Evolutionary conservation across 441 rosid genomes (phyloP), one percentile per base, ranked within the genome.

Genomic region (Erodium trifolium): DNA sequence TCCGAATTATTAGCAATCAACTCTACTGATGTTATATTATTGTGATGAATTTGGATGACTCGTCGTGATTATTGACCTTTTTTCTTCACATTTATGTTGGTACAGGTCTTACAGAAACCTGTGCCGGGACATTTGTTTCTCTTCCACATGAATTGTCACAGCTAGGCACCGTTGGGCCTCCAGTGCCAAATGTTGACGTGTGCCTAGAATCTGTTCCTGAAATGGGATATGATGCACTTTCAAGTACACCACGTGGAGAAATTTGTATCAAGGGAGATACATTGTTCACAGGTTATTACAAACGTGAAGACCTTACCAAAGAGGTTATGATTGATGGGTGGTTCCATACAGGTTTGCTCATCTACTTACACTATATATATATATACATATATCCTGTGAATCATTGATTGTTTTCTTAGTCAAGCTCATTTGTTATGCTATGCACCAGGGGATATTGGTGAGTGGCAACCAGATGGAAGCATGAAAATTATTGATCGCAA

Each of bases 121-220:
- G 96, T 70, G 99, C 96, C 5, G 99, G 94, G 18, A 90, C 94
- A 41, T 94, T 94, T 83, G 98, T 85, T n/a, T 87, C 97, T 1
- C 73, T 94, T 34, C 99, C 99, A 4, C 86, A 94, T 69, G 88
- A 82, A 73, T 69, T 88, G 59, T 75, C 83, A 65, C 88, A 88
- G 98, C 86, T 94, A 69, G 97, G 97, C 39, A 88, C 98, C 1
- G 98, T 94, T 55, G 98, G 99, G 17, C 96, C 97, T 67, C 99
- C 98, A 0, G 85, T 90, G 17, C 99, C 99, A 68, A 94, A 92
- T 70, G 93, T 94, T 8, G 98, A 94, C 78, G 83, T 84, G 45
- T 72, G 94, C 73, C 84, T 94, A 7, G 90, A 94, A 77, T 94
- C 97, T 71, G 92, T 94, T 67, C 98, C 97, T 45, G 98, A 92